Percentiles rank a stretch among this genome's conserved stretches.
These are phyloP conservation scores for Taphrina wiesneri DNA, from an alignment of 1,139 yeast species.

Conservation along the genomic window DNA sequence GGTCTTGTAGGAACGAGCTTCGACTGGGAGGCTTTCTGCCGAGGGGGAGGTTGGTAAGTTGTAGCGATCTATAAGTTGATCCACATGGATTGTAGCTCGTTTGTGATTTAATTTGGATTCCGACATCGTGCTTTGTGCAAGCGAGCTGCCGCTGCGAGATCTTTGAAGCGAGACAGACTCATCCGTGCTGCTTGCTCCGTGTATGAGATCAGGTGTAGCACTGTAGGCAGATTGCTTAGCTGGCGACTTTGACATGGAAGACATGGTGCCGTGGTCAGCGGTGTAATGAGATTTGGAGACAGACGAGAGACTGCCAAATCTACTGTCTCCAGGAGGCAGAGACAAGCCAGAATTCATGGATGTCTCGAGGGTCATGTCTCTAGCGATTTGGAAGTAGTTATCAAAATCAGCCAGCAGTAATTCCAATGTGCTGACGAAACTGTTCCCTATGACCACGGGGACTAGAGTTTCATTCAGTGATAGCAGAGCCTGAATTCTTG, in stretches of 20 bases:
- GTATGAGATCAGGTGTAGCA: constrained; percentile 23
- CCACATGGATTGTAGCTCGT: background rate
- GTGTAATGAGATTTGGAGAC: background rate
- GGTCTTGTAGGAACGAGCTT: background rate
- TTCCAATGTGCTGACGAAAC: constrained; percentile 19
- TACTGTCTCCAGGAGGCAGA: background rate
- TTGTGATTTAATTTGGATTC: background rate
- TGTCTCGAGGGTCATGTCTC: background rate
- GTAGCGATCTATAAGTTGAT: background rate
- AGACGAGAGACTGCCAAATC: constrained; percentile 11
- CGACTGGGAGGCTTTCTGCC: background rate
- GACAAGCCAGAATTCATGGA: constrained; percentile 4
- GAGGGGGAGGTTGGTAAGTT: background rate
- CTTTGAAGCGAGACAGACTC: background rate
- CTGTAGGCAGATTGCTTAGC: constrained; percentile 3
- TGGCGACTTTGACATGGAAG: background rate
- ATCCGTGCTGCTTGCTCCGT: constrained; percentile 22
- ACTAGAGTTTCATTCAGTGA: constrained; percentile 12
- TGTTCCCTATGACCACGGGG: background rate
- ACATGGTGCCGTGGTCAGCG: background rate
- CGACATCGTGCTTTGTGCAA: background rate
- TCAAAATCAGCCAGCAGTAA: constrained; percentile 10
- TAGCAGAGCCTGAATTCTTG: constrained; percentile 4
- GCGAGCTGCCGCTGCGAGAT: constrained; percentile 3
- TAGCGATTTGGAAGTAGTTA: background rate